Evolutionary conservation across 441 rosid genomes (phyloP).

Genomic region (Bocquillonia castaneifolia): DNA sequence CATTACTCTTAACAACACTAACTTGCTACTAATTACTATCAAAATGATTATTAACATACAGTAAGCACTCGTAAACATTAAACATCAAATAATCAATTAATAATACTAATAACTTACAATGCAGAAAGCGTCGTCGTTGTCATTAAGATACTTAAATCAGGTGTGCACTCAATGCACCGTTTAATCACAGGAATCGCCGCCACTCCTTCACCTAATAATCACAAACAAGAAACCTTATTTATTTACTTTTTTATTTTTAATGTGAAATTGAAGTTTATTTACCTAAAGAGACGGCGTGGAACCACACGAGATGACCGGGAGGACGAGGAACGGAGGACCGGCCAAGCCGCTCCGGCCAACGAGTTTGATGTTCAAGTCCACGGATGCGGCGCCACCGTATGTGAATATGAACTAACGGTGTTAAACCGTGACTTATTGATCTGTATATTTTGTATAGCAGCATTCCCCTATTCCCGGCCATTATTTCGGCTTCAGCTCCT

Average conservation of each 20-base stretch:
- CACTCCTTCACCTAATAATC: conserved; percentile 77
- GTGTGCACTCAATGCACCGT: conserved; percentile 45
- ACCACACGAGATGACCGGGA: conserved; percentile 74
- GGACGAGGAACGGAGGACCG: conserved; percentile 62
- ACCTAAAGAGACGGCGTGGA: conserved; percentile 95
- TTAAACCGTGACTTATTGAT: conserved; percentile 47
- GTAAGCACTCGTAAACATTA: background rate
- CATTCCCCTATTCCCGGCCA: conserved; percentile 32
- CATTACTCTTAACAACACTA: too few species aligned
- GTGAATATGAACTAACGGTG: conserved; percentile 68
- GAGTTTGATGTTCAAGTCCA: conserved; percentile 63
- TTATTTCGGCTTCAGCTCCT: background rate
- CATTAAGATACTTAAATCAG: conserved; percentile 64
- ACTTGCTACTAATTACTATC: too few species aligned
- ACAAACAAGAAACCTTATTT: background rate
- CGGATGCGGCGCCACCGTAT: conserved; percentile 63
- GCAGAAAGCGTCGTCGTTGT: conserved; percentile 77
- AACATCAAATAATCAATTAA: background rate
- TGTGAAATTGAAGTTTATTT: background rate
- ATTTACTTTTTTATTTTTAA: background rate
- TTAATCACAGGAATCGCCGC: conserved; percentile 80
- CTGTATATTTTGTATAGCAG: conserved; percentile 59
- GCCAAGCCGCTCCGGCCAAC: conserved; percentile 86
- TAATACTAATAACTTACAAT: conserved; percentile 39
- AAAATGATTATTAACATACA: background rate